A percentile compares a stretch with the other conserved stretches of the same genome.
These are phyloP conservation scores for Capniomyces stellatus DNA, from an alignment of 371 early-diverging fungal species.

Conservation along the genomic window DNA sequence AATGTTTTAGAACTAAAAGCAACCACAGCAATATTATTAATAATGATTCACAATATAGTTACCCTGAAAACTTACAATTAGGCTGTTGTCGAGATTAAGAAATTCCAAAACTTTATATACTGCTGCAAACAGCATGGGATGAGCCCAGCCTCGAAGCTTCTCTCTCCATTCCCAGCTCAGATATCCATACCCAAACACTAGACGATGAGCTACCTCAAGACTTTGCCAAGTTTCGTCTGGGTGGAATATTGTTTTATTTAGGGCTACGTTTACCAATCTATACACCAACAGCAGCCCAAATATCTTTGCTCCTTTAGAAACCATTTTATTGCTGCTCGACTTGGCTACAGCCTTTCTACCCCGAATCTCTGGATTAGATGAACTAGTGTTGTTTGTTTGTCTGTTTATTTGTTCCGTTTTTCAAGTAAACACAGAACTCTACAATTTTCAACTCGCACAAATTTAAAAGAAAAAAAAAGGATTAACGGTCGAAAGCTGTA, in stretches of 20 bases:
- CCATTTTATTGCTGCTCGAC: no score
- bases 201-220: slow-evolving; percentile 64
- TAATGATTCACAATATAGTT: background rate
- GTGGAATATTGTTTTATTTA: slow-evolving; percentile 43
- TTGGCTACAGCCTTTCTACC: no score
- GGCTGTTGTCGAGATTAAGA: slow-evolving; percentile 36
- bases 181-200: slow-evolving; percentile 69
- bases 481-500: no score
- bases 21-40: slow-evolving; percentile 11
- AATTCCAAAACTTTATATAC: slow-evolving; percentile 41
- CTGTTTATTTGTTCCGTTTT: no score
- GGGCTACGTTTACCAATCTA: slow-evolving; percentile 40
- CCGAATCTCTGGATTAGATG: no score
- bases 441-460: no score
- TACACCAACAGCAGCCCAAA: no score
- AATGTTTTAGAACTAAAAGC: slow-evolving; percentile 34
- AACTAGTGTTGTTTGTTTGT: no score
- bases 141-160: slow-evolving; percentile 39
- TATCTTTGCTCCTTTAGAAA: no score
- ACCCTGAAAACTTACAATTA: slow-evolving; percentile 17
- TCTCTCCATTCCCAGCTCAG: slow-evolving; percentile 83
- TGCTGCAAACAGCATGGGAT: slow-evolving; percentile 57
- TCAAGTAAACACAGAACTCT: no score
- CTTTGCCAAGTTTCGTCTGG: slow-evolving; percentile 89
- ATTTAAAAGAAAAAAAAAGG: no score